Evolutionary conservation across 2,329 filamentous ascomycete species (phyloP).

Genomic region (Herpotrichia juniperi): DNA sequence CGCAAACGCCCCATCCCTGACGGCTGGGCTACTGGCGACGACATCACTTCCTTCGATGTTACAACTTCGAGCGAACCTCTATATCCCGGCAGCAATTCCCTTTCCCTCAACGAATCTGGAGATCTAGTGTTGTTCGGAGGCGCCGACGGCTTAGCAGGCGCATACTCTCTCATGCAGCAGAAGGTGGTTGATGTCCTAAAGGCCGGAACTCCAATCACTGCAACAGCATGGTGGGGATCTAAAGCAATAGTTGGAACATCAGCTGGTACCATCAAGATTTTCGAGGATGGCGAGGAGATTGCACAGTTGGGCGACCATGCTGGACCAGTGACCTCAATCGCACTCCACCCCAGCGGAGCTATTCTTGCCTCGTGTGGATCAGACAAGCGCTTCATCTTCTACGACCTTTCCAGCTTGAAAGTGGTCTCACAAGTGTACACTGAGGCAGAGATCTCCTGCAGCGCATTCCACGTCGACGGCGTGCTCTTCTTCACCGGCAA

Average conservation of each 20-base stretch:
- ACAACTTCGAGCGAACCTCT: conserved; percentile 61
- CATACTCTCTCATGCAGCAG: conserved; percentile 80
- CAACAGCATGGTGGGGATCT: conserved; percentile 68
- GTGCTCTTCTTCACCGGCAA: conserved; percentile 88
- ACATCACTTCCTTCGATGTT: conserved; percentile 66
- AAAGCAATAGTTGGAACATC: conserved; percentile 76
- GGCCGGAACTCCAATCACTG: conserved; percentile 69
- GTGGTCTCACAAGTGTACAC: conserved; percentile 80
- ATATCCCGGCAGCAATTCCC: conserved; percentile 63
- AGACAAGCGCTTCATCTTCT: conserved; percentile 92
- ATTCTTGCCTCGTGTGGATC: conserved; percentile 85
- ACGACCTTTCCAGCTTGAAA: conserved; percentile 73
- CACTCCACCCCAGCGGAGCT: conserved; percentile 80
- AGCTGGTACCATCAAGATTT: conserved; percentile 80
- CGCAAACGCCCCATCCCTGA: conserved; percentile 87
- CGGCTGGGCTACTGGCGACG: conserved; percentile 80
- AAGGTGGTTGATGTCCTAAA: conserved; percentile 74
- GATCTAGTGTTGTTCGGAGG: conserved; percentile 77
- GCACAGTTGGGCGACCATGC: conserved; percentile 81
- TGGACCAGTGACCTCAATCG: conserved; percentile 76
- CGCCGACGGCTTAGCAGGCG: conserved; percentile 73
- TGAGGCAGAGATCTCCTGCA: conserved; percentile 76
- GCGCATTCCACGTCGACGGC: conserved; percentile 95
- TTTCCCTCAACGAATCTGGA: conserved; percentile 65
- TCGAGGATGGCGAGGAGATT: conserved; percentile 71